phyloP scores from a whole-genome alignment of 1,139 yeast species.

The Tardiomyces blankii region DNA sequence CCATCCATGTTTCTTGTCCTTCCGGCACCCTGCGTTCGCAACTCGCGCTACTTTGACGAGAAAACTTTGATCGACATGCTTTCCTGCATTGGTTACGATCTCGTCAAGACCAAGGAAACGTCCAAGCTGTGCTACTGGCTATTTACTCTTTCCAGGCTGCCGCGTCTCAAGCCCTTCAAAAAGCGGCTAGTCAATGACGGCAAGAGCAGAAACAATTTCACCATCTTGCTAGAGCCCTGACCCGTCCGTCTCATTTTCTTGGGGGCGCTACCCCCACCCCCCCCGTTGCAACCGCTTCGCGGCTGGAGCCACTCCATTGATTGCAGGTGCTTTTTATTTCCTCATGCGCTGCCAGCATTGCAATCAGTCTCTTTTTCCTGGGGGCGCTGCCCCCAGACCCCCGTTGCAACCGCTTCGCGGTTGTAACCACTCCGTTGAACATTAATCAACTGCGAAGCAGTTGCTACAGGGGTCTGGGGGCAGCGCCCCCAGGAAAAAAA shows the following conservation, averaged over 20 bases:
- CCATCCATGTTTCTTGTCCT: slow-evolving; percentile 55
- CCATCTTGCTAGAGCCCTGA: slow-evolving; percentile 7
- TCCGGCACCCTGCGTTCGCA: slow-evolving; percentile 76
- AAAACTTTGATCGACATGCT: slow-evolving; percentile 37
- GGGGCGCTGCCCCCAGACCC: no score
- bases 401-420: no score
- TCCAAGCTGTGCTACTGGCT: slow-evolving; percentile 74
- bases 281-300: no score
- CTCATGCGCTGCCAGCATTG: no score
- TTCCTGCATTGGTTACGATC: slow-evolving; percentile 46
- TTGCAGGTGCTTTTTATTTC: background rate
- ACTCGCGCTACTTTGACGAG: slow-evolving; percentile 67
- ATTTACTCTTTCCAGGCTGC: slow-evolving; percentile 35
- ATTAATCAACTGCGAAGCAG: no score
- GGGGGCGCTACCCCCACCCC: no score
- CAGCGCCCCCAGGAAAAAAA: no score
- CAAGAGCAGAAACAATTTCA: slow-evolving; percentile 17
- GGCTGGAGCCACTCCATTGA: no score
- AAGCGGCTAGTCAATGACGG: slow-evolving; percentile 19
- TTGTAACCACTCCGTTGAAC: no score
- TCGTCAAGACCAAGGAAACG: slow-evolving; percentile 43
- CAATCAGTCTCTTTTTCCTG: no score
- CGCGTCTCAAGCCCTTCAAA: slow-evolving; percentile 8
- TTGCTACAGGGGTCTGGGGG: no score
- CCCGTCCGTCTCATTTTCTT: no score